Evolutionary conservation across 78 protist species (phyloP).

Genomic region (Blattamonas nauphoetae): DNA sequence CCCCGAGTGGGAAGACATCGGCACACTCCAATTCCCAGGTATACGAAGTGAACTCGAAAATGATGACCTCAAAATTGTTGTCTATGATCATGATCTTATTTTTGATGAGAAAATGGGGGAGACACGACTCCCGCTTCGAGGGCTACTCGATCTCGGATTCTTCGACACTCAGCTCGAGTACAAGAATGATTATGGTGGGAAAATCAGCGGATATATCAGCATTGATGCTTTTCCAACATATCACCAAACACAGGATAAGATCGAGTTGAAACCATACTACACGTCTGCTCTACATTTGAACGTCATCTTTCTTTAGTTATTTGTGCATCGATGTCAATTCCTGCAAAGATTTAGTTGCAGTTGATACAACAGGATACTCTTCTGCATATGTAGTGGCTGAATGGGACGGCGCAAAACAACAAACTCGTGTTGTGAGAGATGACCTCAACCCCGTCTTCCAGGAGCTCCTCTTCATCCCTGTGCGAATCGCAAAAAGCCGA

Average conservation of each 20-base stretch:
- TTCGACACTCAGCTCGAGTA: not conserved
- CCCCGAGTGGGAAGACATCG: not conserved
- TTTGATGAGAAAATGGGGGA: not conserved
- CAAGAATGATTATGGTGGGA: not conserved
- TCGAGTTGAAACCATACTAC: not conserved
- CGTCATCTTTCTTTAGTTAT: no score
- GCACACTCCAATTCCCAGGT: not conserved
- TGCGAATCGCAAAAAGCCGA: not conserved
- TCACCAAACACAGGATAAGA: not conserved
- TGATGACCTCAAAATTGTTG: not conserved
- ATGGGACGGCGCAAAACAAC: slow-evolving; percentile 18
- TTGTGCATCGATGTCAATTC: not conserved
- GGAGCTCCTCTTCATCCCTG: slow-evolving; percentile 21
- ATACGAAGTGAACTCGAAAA: not conserved
- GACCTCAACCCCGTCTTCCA: slow-evolving; percentile 19
- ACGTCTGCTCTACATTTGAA: no score
- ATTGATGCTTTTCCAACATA: not conserved
- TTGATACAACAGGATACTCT: not conserved
- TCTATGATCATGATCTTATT: not conserved
- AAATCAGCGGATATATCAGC: not conserved
- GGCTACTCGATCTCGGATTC: not conserved
- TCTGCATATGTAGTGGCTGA: slow-evolving; percentile 13
- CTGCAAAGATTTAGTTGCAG: not conserved
- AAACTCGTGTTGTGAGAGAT: slow-evolving; percentile 5
- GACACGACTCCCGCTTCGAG: not conserved